These are phyloP conservation scores for Calonectria pteridis DNA, from an alignment of 2,329 filamentous ascomycete genomes.

Conservation along the genomic window DNA sequence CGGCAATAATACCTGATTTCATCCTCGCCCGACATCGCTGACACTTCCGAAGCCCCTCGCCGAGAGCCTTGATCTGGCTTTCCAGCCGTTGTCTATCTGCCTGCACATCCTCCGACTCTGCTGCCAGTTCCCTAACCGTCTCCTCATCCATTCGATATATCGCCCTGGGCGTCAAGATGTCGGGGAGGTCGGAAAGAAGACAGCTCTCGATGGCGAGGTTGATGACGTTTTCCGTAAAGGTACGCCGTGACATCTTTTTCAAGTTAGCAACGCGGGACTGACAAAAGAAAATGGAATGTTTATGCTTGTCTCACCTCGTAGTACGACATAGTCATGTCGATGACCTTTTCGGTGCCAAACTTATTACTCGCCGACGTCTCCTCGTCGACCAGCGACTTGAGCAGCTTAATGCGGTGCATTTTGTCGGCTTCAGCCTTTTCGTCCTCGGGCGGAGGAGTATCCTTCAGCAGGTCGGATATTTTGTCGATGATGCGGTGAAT, in stretches of 20 bases:
- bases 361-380: conserved; percentile 37
- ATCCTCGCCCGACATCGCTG: conserved; percentile 28
- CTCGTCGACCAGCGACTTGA: conserved; percentile 15
- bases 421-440: conserved; percentile 28
- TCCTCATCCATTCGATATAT: conserved; percentile 42
- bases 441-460: conserved; percentile 38
- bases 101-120: conserved; percentile 22
- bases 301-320: conserved; percentile 52
- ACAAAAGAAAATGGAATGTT: background rate
- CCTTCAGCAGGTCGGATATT: conserved; percentile 21
- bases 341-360: conserved; percentile 54
- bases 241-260: conserved; percentile 55
- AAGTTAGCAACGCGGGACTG: background rate
- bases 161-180: conserved; percentile 54
- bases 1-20: conserved; percentile 25
- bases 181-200: conserved; percentile 55
- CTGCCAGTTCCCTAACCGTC: conserved; percentile 23
- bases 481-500: conserved; percentile 30
- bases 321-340: conserved; percentile 59
- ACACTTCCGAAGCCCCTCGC: conserved; percentile 27
- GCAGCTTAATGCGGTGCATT: conserved; percentile 14
- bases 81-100: conserved; percentile 24
- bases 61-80: conserved; percentile 22
- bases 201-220: conserved; percentile 63
- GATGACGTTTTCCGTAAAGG: conserved; percentile 62